Evolutionary conservation across 208 protist species (phyloP).

Genomic region (Tetramitus jugosus): DNA sequence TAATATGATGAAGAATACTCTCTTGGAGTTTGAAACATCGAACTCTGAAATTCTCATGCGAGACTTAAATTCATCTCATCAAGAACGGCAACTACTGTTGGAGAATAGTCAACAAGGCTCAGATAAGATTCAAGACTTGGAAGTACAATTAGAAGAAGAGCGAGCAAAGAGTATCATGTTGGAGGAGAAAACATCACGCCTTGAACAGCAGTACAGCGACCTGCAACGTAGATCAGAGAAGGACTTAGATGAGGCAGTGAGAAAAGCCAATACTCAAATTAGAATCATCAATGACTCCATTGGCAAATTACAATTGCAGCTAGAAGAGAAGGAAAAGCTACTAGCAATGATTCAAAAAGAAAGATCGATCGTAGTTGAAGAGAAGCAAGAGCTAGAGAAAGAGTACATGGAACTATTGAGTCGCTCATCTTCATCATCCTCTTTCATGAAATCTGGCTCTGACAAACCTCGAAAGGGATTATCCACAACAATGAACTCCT

Average conservation of each 20-base stretch:
- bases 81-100: neutral
- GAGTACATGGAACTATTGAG: too few species aligned
- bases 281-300: neutral
- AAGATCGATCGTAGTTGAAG: neutral
- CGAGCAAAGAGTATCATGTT: conserved; percentile 3
- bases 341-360: neutral
- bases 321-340: conserved; percentile 7
- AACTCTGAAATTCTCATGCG: neutral
- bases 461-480: too few species aligned
- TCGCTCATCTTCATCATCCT: too few species aligned
- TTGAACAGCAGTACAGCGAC: neutral
- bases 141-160: conserved; percentile 6
- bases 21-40: too few species aligned
- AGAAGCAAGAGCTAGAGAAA: too few species aligned
- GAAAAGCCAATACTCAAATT: neutral
- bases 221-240: neutral
- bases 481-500: too few species aligned
- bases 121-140: neutral
- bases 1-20: too few species aligned
- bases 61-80: neutral
- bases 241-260: neutral
- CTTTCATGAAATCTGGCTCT: too few species aligned
- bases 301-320: neutral
- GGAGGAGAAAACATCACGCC: neutral
- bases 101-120: neutral